Base-by-base conservation (phyloP, 2,329 filamentous ascomycete genomes). In the Peltaster fructicola region DNA sequence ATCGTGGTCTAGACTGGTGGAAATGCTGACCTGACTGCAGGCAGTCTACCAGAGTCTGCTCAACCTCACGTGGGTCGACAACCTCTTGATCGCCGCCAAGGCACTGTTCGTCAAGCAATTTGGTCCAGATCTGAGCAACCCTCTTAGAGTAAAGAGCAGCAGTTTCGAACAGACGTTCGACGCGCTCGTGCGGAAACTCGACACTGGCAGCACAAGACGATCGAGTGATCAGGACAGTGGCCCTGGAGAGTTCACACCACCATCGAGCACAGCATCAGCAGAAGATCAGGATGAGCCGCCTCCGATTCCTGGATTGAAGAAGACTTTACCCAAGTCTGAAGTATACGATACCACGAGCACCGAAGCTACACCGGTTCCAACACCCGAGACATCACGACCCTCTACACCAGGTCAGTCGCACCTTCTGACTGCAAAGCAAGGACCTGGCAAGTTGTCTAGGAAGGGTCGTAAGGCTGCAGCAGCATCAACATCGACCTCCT, bases 11-110 rank as follows among this genome's bases (percentile, higher is more conserved):
- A 30, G 29, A 8, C 25, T 12, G 29, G 10, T 23, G 22, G 17
- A 27, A 17, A n/a, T n/a, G n/a, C n/a, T n/a, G n/a, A n/a, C n/a
- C n/a, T n/a, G n/a, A n/a, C n/a, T n/a, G n/a, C 44, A 92, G 82
- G 88, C 85, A 36, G 88, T 98, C 36, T 98, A 98, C 52, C 79
- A 91, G 48, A 93, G 84, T 18, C 69, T 98, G 15, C 66, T 98
- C 15, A 84, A 93, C 51, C 68, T 98, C 6, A 84, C 79, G 8
- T 98, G 90, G 88, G 80, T 95, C 36, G 88, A 98, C 52, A 82
- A 88, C 50, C 73, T 98, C 23, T 71, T 98, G 38, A 85, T 93
- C 45, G 91, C 95, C 44, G 81, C 95, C 43, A 80, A 75, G 48
- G 82, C 78, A 7, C 73, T 98, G 16, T 98, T 95, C 46, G 65